Percentiles rank a stretch among this genome's conserved stretches.
phyloP scores from a whole-genome alignment of 2,329 filamentous ascomycete genomes.

The Fusarium nisikadoi region DNA sequence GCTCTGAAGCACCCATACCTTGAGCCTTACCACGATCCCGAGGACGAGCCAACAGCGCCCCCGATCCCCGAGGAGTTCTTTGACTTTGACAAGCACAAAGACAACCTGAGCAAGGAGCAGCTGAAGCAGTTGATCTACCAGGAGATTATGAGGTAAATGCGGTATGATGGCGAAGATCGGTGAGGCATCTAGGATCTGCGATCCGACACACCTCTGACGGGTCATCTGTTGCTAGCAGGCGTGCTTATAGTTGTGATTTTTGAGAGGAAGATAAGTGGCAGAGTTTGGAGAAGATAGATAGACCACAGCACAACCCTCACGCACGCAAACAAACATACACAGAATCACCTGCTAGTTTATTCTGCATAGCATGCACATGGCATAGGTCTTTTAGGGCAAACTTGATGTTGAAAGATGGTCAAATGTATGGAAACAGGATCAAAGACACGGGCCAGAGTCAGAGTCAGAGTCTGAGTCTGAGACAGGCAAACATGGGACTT shows the following conservation, averaged over 20 bases:
- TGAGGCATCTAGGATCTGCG: slow-evolving; percentile 17
- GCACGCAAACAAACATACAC: slow-evolving; percentile 24
- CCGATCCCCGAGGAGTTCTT: slow-evolving; percentile 99
- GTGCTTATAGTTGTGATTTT: slow-evolving; percentile 12
- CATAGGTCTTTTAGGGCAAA: slow-evolving; percentile 16
- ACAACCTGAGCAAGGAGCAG: slow-evolving; percentile 97
- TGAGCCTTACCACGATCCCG: slow-evolving; percentile 98
- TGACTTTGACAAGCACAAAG: slow-evolving; percentile 99
- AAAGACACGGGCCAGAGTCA: background rate
- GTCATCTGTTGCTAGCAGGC: slow-evolving; percentile 4
- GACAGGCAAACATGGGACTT: slow-evolving; percentile 3
- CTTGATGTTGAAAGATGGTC: slow-evolving; percentile 11
- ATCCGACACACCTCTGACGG: slow-evolving; percentile 4
- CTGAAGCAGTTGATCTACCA: slow-evolving; percentile 97
- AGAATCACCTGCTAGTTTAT: slow-evolving; percentile 20
- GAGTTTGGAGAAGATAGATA: slow-evolving; percentile 39
- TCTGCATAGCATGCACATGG: slow-evolving; percentile 21
- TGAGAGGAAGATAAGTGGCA: slow-evolving; percentile 13
- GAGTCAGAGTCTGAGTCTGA: background rate
- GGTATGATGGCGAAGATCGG: background rate
- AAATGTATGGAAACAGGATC: slow-evolving; percentile 25
- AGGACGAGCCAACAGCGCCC: slow-evolving; percentile 95
- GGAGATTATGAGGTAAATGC: slow-evolving; percentile 80
- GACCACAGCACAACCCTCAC: slow-evolving; percentile 26
- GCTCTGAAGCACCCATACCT: slow-evolving; percentile 97